Percentiles rank a stretch among this genome's conserved stretches.
Conservation (phyloP, 495 filamentous ascomycete genomes). For the Baudoinia panamericana region DNA sequence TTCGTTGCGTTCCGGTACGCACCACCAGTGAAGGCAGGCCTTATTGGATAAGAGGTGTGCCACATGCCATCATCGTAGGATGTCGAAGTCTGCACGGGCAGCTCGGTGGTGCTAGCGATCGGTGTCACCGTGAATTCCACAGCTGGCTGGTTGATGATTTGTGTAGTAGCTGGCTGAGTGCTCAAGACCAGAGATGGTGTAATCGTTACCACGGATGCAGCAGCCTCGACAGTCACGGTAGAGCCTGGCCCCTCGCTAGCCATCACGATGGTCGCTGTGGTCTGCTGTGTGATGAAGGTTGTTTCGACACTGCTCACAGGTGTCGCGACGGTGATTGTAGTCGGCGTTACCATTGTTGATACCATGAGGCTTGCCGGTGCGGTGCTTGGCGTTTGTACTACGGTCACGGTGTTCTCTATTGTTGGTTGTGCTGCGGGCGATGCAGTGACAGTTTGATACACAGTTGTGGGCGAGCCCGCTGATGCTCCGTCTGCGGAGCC, state of each 20-base stretch:
- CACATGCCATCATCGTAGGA: constrained; percentile 23
- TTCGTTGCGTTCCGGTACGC: constrained; percentile 1
- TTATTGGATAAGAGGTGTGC: constrained; percentile 21
- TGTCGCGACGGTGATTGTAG: background rate
- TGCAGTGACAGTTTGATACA: constrained; percentile 12
- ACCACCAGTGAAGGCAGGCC: background rate
- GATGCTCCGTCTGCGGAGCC: background rate
- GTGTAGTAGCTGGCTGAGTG: too few species aligned
- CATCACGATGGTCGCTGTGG: background rate
- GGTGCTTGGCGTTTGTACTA: constrained; percentile 6
- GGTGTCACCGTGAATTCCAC: constrained; percentile 14
- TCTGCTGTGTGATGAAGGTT: background rate
- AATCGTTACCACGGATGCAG: background rate
- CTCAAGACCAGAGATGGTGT: too few species aligned
- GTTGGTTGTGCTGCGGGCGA: background rate
- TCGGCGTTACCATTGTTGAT: background rate
- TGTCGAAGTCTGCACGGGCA: too few species aligned
- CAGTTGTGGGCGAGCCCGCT: constrained; percentile 2
- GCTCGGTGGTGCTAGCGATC: too few species aligned
- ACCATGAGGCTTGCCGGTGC: constrained; percentile 1
- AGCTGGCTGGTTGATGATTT: too few species aligned
- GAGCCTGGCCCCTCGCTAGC: background rate
- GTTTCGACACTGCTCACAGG: background rate
- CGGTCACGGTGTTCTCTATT: constrained; percentile 13
- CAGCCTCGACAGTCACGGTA: background rate